phyloP scores from a whole-genome alignment of 208 protist species.

The Trichomonas vaginalis region DNA sequence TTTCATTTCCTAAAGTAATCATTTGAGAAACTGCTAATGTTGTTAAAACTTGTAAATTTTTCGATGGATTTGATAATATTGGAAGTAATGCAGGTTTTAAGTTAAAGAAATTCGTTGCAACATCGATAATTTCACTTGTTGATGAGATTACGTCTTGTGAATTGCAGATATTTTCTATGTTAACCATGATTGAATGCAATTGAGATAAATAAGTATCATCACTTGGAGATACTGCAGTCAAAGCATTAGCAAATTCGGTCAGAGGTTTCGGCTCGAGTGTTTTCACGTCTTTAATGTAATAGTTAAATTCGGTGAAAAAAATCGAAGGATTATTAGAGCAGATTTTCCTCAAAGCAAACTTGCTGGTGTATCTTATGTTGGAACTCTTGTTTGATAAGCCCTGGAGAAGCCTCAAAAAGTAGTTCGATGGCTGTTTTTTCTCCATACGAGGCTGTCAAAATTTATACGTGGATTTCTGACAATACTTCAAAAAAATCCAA shows the following conservation, averaged over 20 bases:
- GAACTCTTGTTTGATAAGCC: not conserved
- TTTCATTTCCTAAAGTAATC: not conserved
- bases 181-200: not conserved
- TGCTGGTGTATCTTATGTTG: not conserved
- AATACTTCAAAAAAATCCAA: too few relatives aligned
- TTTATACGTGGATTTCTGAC: too few relatives aligned
- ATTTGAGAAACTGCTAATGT: not conserved
- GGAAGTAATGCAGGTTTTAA: not conserved
- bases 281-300: not conserved
- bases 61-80: not conserved
- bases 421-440: not conserved
- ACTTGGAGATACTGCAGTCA: not conserved
- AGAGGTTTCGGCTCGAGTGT: not conserved
- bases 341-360: not conserved
- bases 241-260: not conserved
- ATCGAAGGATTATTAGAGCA: not conserved
- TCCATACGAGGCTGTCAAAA: too few relatives aligned
- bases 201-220: not conserved
- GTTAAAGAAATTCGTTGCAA: not conserved
- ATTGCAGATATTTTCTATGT: not conserved
- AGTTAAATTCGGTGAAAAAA: not conserved
- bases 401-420: not conserved
- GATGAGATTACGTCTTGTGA: not conserved
- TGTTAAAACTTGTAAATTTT: not conserved
- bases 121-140: not conserved